Conservation (phyloP, 2,329 filamentous ascomycete species). For the Fusarium palustre region DNA sequence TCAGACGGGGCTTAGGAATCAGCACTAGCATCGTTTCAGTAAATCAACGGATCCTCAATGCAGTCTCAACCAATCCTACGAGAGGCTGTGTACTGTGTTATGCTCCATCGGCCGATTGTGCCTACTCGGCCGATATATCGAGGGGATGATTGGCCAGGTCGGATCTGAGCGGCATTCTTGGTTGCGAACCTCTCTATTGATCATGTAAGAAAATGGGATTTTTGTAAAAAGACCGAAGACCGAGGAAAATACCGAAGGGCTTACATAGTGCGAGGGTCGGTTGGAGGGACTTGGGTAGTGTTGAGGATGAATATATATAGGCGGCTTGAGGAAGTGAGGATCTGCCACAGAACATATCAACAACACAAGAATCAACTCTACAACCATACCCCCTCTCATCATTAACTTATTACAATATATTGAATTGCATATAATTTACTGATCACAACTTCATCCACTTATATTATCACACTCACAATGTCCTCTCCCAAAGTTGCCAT, state of each 20-base stretch:
- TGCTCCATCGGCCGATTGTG: conserved; percentile 2
- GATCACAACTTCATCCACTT: fast-evolving
- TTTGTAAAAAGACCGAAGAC: conserved; percentile 9
- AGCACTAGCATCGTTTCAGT: neutral
- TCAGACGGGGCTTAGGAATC: conserved; percentile 7
- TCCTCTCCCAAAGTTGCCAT: conserved; percentile 44
- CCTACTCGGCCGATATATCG: neutral
- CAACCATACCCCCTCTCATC: fast-evolving
- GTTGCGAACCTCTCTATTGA: neutral
- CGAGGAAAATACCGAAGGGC: neutral
- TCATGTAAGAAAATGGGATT: neutral
- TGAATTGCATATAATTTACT: fast-evolving
- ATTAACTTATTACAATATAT: too few species aligned
- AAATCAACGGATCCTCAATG: neutral
- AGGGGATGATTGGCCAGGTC: conserved; percentile 10
- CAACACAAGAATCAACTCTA: neutral
- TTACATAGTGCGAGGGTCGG: fast-evolving
- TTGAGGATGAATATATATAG: conserved; percentile 21
- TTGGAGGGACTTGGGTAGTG: fast-evolving
- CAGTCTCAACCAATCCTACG: neutral
- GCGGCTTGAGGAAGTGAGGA: too few species aligned
- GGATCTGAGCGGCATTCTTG: neutral
- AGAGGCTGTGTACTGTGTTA: neutral
- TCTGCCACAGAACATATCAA: neutral
- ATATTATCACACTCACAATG: neutral